Conservation (phyloP, 1,139 yeast genomes). For the Yamadazyma spencermartinsiae region DNA sequence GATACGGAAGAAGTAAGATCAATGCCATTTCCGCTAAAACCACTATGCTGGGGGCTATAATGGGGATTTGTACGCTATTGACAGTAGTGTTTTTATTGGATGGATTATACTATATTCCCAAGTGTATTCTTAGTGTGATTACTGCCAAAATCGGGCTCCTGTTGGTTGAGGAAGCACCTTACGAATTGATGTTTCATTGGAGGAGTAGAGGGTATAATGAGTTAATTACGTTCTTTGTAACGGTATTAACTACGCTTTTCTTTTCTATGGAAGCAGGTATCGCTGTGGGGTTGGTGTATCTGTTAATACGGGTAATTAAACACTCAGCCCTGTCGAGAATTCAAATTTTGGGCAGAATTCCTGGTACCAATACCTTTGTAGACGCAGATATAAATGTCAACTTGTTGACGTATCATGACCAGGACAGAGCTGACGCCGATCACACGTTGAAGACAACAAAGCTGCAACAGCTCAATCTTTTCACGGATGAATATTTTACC, state of each 20-base stretch:
- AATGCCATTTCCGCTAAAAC: constrained; percentile 86
- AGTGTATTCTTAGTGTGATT: constrained; percentile 78
- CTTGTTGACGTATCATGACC: constrained; percentile 7
- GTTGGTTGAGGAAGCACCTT: constrained; percentile 84
- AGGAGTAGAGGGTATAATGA: constrained; percentile 76
- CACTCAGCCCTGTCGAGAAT: constrained; percentile 88
- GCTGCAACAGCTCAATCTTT: constrained; percentile 32
- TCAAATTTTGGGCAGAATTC: constrained; percentile 82
- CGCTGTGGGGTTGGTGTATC: constrained; percentile 78
- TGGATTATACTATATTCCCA: constrained; percentile 72
- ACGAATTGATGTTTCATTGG: constrained; percentile 74
- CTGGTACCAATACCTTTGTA: constrained; percentile 72
- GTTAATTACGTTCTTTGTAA: constrained; percentile 67
- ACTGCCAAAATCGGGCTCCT: constrained; percentile 79
- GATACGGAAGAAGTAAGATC: constrained; percentile 90
- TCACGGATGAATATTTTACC: constrained; percentile 38
- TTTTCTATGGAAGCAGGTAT: constrained; percentile 91
- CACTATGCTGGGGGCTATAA: constrained; percentile 77
- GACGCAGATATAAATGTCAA: constrained; percentile 63
- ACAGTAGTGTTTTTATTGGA: constrained; percentile 64
- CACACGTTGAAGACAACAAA: constrained; percentile 2
- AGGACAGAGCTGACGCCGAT: constrained; percentile 1
- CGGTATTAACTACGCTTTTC: constrained; percentile 70
- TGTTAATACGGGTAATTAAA: constrained; percentile 75
- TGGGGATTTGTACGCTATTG: constrained; percentile 71